Percentiles rank a stretch among this genome's conserved stretches.
Conservation (phyloP, 768 basidiomycete genomes). For the Trametes meyenii region DNA sequence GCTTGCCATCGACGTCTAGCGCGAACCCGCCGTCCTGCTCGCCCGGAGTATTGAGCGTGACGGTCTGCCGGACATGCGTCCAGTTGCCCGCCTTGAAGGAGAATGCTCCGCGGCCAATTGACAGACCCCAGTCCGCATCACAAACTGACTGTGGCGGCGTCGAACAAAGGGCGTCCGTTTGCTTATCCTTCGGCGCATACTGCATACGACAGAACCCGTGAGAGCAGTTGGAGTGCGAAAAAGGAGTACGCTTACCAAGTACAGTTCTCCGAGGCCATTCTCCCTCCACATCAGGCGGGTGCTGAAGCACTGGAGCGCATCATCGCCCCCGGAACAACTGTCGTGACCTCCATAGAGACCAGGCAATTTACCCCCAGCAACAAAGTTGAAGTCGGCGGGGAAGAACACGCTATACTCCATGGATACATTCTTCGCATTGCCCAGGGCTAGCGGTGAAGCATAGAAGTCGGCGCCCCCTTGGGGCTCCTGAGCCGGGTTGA, state of each 20-base stretch:
- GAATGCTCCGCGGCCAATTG: conserved; percentile 76
- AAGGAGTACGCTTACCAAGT: conserved; percentile 52
- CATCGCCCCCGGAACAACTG: conserved; percentile 72
- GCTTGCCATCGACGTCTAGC: conserved; percentile 63
- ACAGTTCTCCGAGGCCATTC: conserved; percentile 72
- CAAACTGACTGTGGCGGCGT: conserved; percentile 63
- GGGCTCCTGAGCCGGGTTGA: conserved; percentile 66
- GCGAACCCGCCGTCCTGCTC: conserved; percentile 64
- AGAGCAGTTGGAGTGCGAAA: background rate
- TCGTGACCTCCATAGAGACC: conserved; percentile 74
- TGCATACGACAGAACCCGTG: conserved; percentile 29
- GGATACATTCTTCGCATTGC: conserved; percentile 53
- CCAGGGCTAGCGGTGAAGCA: conserved; percentile 49
- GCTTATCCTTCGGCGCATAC: conserved; percentile 79
- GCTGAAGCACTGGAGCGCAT: conserved; percentile 77
- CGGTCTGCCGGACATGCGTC: conserved; percentile 73
- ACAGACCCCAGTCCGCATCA: conserved; percentile 68
- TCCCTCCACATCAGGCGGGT: conserved; percentile 84
- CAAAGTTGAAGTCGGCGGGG: conserved; percentile 73
- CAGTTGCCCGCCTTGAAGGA: conserved; percentile 61
- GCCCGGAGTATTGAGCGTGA: conserved; percentile 76
- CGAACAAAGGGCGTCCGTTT: conserved; percentile 59
- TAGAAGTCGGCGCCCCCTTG: conserved; percentile 78
- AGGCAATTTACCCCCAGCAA: conserved; percentile 82
- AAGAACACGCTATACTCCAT: conserved; percentile 79